These are phyloP conservation scores for Termitomyces sp. DNA, from an alignment of 768 basidiomycete genomes.

Conservation along the genomic window DNA sequence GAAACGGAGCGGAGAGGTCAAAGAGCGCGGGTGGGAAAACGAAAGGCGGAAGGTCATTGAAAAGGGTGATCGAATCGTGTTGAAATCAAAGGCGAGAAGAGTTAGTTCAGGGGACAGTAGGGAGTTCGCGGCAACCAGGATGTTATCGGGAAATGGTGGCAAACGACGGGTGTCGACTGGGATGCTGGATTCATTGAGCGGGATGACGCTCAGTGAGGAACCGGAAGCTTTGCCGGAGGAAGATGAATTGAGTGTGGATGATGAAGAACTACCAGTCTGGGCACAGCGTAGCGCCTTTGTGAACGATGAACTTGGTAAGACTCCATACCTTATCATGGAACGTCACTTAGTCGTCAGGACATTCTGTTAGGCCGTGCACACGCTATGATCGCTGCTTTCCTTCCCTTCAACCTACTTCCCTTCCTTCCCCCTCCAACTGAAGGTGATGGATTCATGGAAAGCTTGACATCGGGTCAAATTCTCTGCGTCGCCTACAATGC, in stretches of 20 bases:
- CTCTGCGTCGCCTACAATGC: constrained; percentile 79
- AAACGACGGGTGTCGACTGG: constrained; percentile 57
- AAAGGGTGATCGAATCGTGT: constrained; percentile 31
- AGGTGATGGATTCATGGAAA: constrained; percentile 40
- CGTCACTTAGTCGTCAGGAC: neutral
- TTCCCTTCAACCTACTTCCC: constrained; percentile 50
- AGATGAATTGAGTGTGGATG: constrained; percentile 46
- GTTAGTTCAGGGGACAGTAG: constrained; percentile 41
- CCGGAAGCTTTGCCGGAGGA: constrained; percentile 47
- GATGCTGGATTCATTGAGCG: constrained; percentile 47
- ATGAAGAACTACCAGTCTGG: constrained; percentile 75
- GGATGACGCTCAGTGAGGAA: constrained; percentile 46
- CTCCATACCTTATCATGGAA: neutral
- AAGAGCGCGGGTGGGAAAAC: constrained; percentile 41
- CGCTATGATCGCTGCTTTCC: constrained; percentile 50
- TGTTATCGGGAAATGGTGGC: constrained; percentile 18
- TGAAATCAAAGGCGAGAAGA: constrained; percentile 38
- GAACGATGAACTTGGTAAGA: constrained; percentile 55
- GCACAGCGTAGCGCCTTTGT: constrained; percentile 54
- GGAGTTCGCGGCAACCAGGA: constrained; percentile 13
- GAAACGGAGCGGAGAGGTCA: constrained; percentile 38
- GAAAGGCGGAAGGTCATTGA: constrained; percentile 38
- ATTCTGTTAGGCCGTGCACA: constrained; percentile 52
- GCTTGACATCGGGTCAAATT: constrained; percentile 70
- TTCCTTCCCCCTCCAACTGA: constrained; percentile 27